A percentile compares a stretch with the other conserved stretches of the same genome.
These are phyloP conservation scores for Nigrograna mackinnonii DNA, from an alignment of 2,329 filamentous ascomycete species.

Conservation along the genomic window DNA sequence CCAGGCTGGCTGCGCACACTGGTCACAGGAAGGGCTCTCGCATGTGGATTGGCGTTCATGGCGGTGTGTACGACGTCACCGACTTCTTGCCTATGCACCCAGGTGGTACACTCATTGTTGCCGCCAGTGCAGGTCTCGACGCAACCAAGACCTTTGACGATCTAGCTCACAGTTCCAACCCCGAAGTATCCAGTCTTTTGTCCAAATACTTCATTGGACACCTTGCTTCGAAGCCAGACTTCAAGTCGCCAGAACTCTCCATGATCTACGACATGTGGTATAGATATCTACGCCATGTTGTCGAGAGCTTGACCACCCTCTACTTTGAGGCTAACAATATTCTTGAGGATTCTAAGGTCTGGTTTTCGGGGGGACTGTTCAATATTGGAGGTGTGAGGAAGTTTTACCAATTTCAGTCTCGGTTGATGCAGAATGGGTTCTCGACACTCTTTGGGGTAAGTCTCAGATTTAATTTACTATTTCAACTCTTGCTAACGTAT, in stretches of 20 bases:
- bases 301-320: slow-evolving; percentile 58
- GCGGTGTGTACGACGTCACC: slow-evolving; percentile 57
- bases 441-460: slow-evolving; percentile 51
- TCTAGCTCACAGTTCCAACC: slow-evolving; percentile 59
- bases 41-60: slow-evolving; percentile 59
- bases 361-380: slow-evolving; percentile 51
- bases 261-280: slow-evolving; percentile 56
- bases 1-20: slow-evolving; percentile 55
- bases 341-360: slow-evolving; percentile 50
- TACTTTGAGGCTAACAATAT: slow-evolving; percentile 59
- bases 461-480: background rate
- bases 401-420: slow-evolving; percentile 58
- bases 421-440: slow-evolving; percentile 56
- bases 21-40: slow-evolving; percentile 52
- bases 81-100: slow-evolving; percentile 60
- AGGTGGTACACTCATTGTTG: slow-evolving; percentile 57
- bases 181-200: slow-evolving; percentile 56
- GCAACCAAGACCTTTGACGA: slow-evolving; percentile 58
- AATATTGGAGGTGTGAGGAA: slow-evolving; percentile 56
- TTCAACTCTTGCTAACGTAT: background rate
- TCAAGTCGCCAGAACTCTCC: slow-evolving; percentile 46
- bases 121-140: slow-evolving; percentile 59
- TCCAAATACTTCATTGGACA: slow-evolving; percentile 61
- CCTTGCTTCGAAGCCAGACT: slow-evolving; percentile 55
- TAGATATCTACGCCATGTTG: slow-evolving; percentile 52